A percentile compares a stretch with the other conserved stretches of the same genome.
These are phyloP conservation scores for Sesbania bispinosa DNA, from an alignment of 306 rosid genomes.

Conservation along the genomic window DNA sequence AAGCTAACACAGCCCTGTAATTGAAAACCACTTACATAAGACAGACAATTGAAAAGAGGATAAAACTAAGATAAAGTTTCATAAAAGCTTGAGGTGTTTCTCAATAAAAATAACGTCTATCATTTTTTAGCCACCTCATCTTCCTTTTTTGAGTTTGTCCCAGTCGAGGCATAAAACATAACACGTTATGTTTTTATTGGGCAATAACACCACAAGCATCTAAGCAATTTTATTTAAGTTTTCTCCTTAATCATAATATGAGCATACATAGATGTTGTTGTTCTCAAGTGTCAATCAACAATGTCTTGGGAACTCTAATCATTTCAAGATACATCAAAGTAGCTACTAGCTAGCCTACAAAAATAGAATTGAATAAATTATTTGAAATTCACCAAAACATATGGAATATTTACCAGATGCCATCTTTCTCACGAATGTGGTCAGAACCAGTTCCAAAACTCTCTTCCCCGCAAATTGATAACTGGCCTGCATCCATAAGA, in stretches of 20 bases:
- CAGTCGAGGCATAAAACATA: neutral
- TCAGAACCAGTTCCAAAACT: slow-evolving; percentile 99
- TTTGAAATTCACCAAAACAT: neutral
- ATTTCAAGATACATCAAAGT: neutral
- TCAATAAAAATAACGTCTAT: neutral
- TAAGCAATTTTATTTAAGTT: neutral
- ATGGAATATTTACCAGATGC: slow-evolving; percentile 74
- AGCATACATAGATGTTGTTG: neutral
- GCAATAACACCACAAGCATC: neutral
- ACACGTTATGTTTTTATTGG: neutral
- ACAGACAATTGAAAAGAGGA: neutral
- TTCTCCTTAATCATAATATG: neutral
- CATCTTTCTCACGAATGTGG: slow-evolving; percentile 99
- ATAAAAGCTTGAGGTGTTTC: neutral
- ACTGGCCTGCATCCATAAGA: slow-evolving; percentile 95
- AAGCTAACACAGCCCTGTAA: slow-evolving; percentile 95
- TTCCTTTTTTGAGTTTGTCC: neutral
- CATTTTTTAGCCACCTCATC: neutral
- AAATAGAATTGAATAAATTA: neutral
- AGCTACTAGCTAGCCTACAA: neutral
- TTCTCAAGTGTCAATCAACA: neutral
- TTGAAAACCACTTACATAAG: slow-evolving; percentile 16
- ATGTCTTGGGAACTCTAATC: neutral
- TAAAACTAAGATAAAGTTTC: neutral
- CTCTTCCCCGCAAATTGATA: slow-evolving; percentile 97